These are phyloP conservation scores for Neoboletus brunneissimus DNA, from an alignment of 768 basidiomycete genomes.

Conservation along the genomic window DNA sequence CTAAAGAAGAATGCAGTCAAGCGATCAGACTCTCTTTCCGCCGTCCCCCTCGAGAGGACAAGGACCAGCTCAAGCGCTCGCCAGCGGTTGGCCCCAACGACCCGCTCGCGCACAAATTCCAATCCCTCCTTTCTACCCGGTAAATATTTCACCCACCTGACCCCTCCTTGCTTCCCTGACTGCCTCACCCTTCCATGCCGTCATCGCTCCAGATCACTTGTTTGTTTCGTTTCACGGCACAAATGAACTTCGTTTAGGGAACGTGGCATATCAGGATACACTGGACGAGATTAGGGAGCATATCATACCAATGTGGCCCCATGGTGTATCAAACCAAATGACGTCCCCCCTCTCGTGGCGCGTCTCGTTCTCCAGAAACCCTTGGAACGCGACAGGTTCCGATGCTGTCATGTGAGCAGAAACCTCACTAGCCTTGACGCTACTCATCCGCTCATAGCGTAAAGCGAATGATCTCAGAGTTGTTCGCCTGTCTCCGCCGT, in stretches of 20 bases:
- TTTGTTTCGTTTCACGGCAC: conserved; percentile 66
- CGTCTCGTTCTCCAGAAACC: conserved; percentile 61
- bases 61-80: conserved; percentile 43
- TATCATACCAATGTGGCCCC: conserved; percentile 64
- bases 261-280: conserved; percentile 48
- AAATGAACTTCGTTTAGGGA: conserved; percentile 54
- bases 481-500: conserved; percentile 59
- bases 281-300: conserved; percentile 56
- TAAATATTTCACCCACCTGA: conserved; percentile 7
- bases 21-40: conserved; percentile 24
- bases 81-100: conserved; percentile 31
- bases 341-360: conserved; percentile 48
- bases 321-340: conserved; percentile 49
- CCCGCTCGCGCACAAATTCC: conserved; percentile 36
- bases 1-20: conserved; percentile 46
- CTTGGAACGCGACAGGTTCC: conserved; percentile 61
- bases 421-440: conserved; percentile 1
- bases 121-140: conserved; percentile 35
- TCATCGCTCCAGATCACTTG: conserved; percentile 55
- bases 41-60: conserved; percentile 34
- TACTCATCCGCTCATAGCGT: conserved; percentile 42
- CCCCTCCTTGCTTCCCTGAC: conserved; percentile 16
- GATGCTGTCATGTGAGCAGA: conserved; percentile 50
- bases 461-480: conserved; percentile 54
- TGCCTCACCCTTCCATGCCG: conserved; percentile 24